phyloP scores from a whole-genome alignment of 148 eudicot genomes.

The Gaultheria prostrata region DNA sequence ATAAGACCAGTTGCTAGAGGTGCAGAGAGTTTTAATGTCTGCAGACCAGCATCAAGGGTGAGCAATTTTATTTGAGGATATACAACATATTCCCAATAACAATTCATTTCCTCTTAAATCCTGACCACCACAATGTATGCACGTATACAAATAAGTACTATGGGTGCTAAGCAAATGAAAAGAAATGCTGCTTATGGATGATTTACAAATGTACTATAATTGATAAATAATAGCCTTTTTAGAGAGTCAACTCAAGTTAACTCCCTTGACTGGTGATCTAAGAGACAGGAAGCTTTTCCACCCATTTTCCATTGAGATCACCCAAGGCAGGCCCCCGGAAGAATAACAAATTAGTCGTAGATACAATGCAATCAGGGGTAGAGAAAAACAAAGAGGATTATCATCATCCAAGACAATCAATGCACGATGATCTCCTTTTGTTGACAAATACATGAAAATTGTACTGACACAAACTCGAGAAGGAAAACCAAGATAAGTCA shows the following conservation, averaged over 20 bases:
- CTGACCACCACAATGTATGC: not conserved
- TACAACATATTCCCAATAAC: not conserved
- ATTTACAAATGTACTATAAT: not conserved
- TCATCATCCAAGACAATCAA: not conserved
- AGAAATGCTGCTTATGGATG: not conserved
- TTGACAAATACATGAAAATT: not conserved
- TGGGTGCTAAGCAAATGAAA: not conserved
- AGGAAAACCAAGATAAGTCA: not conserved
- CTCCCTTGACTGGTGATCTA: not conserved
- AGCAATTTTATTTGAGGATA: conserved; percentile 16
- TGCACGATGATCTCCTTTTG: not conserved
- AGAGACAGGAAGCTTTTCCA: conserved; percentile 8
- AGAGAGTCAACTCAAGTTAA: not conserved
- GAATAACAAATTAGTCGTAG: not conserved
- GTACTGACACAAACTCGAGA: not conserved
- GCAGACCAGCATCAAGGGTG: conserved; percentile 27
- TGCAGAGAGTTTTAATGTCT: conserved; percentile 85
- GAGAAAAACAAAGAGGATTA: conserved; percentile 1
- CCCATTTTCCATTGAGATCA: not conserved
- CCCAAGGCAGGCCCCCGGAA: not conserved
- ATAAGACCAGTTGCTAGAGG: conserved; percentile 99
- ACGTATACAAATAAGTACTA: not conserved
- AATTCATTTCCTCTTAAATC: conserved; percentile 2
- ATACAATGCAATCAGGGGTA: not conserved
- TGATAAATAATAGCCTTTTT: not conserved